phyloP scores from a whole-genome alignment of 345 rosid species.

The Syzygium grande region DNA sequence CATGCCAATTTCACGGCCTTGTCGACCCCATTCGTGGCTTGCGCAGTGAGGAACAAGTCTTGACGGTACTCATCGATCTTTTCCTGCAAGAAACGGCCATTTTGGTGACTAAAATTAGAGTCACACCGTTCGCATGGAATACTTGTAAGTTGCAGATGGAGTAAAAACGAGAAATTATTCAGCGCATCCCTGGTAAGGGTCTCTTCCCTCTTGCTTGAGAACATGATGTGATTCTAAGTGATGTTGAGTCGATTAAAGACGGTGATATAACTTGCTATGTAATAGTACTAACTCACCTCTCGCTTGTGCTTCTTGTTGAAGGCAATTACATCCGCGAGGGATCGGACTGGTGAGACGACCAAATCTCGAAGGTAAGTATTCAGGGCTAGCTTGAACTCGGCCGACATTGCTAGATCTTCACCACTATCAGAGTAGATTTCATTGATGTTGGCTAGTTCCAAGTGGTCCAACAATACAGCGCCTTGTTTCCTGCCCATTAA shows the following conservation, averaged over 20 bases:
- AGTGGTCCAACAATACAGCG: slow-evolving; percentile 34
- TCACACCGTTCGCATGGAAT: neutral
- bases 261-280: neutral
- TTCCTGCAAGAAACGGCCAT: slow-evolving; percentile 27
- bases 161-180: neutral
- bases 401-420: slow-evolving; percentile 22
- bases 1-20: slow-evolving; percentile 17
- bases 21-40: slow-evolving; percentile 31
- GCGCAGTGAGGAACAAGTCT: slow-evolving; percentile 24
- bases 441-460: slow-evolving; percentile 27
- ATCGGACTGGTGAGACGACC: slow-evolving; percentile 40
- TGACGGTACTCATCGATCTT: slow-evolving; percentile 39
- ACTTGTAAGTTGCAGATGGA: neutral
- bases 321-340: slow-evolving; percentile 52
- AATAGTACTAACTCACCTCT: slow-evolving; percentile 12
- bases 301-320: slow-evolving; percentile 34
- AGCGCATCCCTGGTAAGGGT: neutral
- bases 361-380: slow-evolving; percentile 39
- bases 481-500: slow-evolving; percentile 31
- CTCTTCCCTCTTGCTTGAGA: neutral
- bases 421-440: slow-evolving; percentile 18
- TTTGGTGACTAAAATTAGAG: neutral
- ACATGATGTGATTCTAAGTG: neutral
- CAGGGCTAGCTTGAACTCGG: slow-evolving; percentile 49
- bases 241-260: neutral